Conservation (phyloP, 441 rosid genomes). For the Populus hybrid region DNA sequence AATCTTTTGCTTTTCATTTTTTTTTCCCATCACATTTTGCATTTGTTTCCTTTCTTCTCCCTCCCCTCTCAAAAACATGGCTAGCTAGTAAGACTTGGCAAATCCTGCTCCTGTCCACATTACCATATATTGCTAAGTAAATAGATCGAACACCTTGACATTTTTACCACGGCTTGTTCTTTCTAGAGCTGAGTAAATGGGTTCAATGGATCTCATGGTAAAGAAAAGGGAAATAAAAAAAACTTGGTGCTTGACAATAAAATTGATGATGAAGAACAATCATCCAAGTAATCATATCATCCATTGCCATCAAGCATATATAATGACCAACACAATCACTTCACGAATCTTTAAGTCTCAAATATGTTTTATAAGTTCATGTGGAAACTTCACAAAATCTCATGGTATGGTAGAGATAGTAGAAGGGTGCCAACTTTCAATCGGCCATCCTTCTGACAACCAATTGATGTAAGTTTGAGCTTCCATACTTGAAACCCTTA, state of each 20-base stretch:
- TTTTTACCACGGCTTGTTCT: background rate
- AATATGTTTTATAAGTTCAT: background rate
- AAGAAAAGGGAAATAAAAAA: too few species aligned
- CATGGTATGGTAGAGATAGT: background rate
- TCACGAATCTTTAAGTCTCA: background rate
- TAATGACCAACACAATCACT: background rate
- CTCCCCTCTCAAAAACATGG: background rate
- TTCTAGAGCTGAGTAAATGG: background rate
- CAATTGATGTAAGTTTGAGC: background rate
- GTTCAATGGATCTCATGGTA: too few species aligned
- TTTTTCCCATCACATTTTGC: background rate
- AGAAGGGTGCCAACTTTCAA: background rate
- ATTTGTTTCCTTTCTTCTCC: background rate
- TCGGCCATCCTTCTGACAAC: background rate
- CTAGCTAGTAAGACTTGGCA: too few species aligned
- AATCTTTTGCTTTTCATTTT: background rate
- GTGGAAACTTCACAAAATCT: background rate
- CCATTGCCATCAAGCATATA: background rate
- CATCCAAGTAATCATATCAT: conserved; percentile 11
- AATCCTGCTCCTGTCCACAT: too few species aligned
- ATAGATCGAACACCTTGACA: too few species aligned
- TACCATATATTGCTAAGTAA: too few species aligned
- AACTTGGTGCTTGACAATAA: background rate
- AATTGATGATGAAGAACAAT: conserved; percentile 7
- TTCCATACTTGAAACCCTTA: background rate